A percentile compares a stretch with the other conserved stretches of the same genome.
Conservation (phyloP, 2,329 filamentous ascomycete genomes). For the Scleromitrula shiraiana region DNA sequence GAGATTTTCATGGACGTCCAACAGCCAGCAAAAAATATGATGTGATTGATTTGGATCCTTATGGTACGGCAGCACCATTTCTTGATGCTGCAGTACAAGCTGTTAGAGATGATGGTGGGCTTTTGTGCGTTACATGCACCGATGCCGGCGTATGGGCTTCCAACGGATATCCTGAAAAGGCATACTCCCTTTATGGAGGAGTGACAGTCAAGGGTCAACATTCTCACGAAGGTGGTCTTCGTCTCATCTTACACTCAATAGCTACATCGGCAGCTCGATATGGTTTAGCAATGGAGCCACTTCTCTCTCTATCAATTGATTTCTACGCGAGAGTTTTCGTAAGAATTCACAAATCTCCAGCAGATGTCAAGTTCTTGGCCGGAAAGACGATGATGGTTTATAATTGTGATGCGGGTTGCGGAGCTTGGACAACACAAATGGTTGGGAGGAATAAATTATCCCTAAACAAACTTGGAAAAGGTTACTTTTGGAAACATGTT, state of each 20-base stretch:
- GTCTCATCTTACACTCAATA: slow-evolving; percentile 76
- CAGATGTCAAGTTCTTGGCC: slow-evolving; percentile 81
- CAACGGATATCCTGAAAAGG: slow-evolving; percentile 88
- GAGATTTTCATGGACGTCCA: slow-evolving; percentile 25
- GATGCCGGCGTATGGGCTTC: slow-evolving; percentile 94
- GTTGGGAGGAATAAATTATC: slow-evolving; percentile 61
- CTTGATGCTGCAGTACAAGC: slow-evolving; percentile 85
- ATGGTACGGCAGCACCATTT: slow-evolving; percentile 88
- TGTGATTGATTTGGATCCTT: slow-evolving; percentile 93
- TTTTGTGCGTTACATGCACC: slow-evolving; percentile 93
- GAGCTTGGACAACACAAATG: slow-evolving; percentile 80
- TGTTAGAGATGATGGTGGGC: slow-evolving; percentile 72
- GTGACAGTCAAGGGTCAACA: slow-evolving; percentile 75
- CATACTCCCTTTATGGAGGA: slow-evolving; percentile 88
- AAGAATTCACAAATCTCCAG: slow-evolving; percentile 67
- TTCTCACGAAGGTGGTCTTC: slow-evolving; percentile 82
- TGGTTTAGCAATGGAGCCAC: slow-evolving; percentile 79
- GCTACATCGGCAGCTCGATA: slow-evolving; percentile 76
- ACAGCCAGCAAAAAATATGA: slow-evolving; percentile 61
- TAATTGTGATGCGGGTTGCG: slow-evolving; percentile 83
- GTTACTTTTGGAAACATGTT: slow-evolving; percentile 68
- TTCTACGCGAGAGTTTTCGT: slow-evolving; percentile 92
- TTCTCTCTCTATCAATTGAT: slow-evolving; percentile 89
- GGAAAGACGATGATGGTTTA: slow-evolving; percentile 91
- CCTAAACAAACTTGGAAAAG: slow-evolving; percentile 61